Conservation (phyloP, 2,329 filamentous ascomycete species). For the Monosporascus sp. region DNA sequence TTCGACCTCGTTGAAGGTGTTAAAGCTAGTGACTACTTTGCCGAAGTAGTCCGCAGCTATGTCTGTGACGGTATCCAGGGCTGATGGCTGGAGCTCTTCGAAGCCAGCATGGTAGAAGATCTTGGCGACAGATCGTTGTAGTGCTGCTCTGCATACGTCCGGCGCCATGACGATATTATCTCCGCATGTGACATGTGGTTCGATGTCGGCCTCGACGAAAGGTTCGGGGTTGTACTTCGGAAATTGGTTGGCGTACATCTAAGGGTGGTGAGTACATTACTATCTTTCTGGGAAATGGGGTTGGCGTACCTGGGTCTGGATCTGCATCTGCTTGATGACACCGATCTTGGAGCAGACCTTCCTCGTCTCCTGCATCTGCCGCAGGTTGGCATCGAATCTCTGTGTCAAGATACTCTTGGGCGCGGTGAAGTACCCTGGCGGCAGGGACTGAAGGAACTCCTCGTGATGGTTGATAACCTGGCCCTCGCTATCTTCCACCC, state of each 20-base stretch:
- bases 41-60: slow-evolving; percentile 85
- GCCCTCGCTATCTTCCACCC: slow-evolving; percentile 86
- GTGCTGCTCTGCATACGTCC: slow-evolving; percentile 72
- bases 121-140: slow-evolving; percentile 89
- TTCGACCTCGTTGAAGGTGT: slow-evolving; percentile 77
- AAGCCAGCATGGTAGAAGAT: slow-evolving; percentile 96
- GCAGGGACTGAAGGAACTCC: slow-evolving; percentile 75
- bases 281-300: slow-evolving; percentile 1
- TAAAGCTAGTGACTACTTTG: slow-evolving; percentile 75
- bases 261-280: slow-evolving; percentile 19
- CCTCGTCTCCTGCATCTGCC: slow-evolving; percentile 92
- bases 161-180: slow-evolving; percentile 83
- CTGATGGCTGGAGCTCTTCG: slow-evolving; percentile 93
- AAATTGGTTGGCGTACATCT: slow-evolving; percentile 98
- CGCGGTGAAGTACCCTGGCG: slow-evolving; percentile 68
- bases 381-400: slow-evolving; percentile 86
- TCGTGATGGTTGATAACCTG: slow-evolving; percentile 84
- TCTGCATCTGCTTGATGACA: slow-evolving; percentile 99
- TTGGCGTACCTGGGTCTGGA: slow-evolving; percentile 77
- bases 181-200: slow-evolving; percentile 84
- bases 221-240: slow-evolving; percentile 91
- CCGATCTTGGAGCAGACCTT: slow-evolving; percentile 95
- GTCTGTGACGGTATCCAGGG: slow-evolving; percentile 84
- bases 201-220: slow-evolving; percentile 80
- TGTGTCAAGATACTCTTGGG: slow-evolving; percentile 69